phyloP scores from a whole-genome alignment of 352 stramenopile species.

The Globisporangium polare region DNA sequence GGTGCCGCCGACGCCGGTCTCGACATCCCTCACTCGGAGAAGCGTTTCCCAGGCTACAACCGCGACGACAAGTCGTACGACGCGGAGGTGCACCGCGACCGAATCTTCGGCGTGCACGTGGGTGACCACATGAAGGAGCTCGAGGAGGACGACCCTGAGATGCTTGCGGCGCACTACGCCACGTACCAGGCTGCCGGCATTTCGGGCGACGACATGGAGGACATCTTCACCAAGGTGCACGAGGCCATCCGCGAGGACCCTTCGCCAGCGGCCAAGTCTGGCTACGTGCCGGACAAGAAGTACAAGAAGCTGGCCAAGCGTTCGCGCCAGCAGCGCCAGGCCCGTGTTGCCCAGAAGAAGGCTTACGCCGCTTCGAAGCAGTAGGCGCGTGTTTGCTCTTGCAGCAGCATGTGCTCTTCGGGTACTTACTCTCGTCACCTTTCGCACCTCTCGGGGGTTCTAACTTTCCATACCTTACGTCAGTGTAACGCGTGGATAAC shows the following conservation, averaged over 20 bases:
- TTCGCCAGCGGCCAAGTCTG: conserved; percentile 90
- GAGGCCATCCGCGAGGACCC: conserved; percentile 98
- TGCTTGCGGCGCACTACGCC: conserved; percentile 97
- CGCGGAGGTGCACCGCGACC: conserved; percentile 96
- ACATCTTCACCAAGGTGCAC: conserved; percentile 93
- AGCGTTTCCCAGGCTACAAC: conserved; percentile 99
- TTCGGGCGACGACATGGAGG: conserved; percentile 90
- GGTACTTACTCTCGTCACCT: neutral
- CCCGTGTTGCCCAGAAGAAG: conserved; percentile 96
- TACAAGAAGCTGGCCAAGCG: conserved; percentile 94
- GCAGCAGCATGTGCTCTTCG: neutral
- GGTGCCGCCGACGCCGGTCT: conserved; percentile 97
- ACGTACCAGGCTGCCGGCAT: conserved; percentile 94
- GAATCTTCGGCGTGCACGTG: conserved; percentile 98
- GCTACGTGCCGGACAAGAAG: conserved; percentile 90
- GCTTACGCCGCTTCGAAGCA: conserved; percentile 74
- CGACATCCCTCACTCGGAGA: conserved; percentile 98
- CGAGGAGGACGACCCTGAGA: conserved; percentile 98
- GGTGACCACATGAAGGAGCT: conserved; percentile 99
- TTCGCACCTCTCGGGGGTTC: conserved; percentile 1
- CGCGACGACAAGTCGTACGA: conserved; percentile 98
- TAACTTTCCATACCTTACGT: conserved; percentile 4
- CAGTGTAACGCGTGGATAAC: neutral
- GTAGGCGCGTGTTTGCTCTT: conserved; percentile 18
- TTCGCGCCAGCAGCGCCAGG: conserved; percentile 94